These are phyloP conservation scores for Scheffersomyces segobiensis DNA, from an alignment of 1,139 yeast species.

Conservation along the genomic window DNA sequence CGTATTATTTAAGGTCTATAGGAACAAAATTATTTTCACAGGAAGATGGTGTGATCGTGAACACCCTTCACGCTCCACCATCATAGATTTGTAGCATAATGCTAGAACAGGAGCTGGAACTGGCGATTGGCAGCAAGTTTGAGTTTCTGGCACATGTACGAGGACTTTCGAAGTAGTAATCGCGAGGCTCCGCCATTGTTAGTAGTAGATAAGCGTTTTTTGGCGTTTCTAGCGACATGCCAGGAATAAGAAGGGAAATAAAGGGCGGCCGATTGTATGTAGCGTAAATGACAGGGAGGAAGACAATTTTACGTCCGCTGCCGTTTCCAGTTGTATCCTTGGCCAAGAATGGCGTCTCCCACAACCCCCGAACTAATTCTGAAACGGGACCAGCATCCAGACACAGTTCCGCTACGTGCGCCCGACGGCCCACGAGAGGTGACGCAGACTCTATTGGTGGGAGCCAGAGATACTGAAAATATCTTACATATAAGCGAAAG, in stretches of 20 bases:
- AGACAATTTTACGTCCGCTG: neutral
- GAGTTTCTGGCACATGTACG: neutral
- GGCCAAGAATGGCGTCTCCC: neutral
- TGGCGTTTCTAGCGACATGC: neutral
- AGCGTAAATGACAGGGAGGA: neutral
- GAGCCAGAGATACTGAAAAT: neutral
- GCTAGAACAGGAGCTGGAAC: neutral
- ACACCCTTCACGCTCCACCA: neutral
- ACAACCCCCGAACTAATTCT: neutral
- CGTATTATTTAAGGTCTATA: neutral
- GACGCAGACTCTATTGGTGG: neutral
- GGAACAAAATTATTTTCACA: neutral
- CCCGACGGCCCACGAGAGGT: neutral
- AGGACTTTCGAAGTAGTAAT: neutral
- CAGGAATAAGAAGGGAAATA: neutral
- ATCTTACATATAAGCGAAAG: conserved; percentile 3
- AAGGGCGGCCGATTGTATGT: neutral
- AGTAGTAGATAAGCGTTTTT: neutral
- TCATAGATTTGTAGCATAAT: neutral
- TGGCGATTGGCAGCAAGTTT: too few species aligned
- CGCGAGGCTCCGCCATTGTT: neutral
- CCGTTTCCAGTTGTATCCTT: neutral
- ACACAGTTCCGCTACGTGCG: neutral
- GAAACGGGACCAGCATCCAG: neutral
- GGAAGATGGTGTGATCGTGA: neutral